These are phyloP conservation scores for Scheffersomyces ergatensis DNA, from an alignment of 805 yeast species.

Conservation along the genomic window DNA sequence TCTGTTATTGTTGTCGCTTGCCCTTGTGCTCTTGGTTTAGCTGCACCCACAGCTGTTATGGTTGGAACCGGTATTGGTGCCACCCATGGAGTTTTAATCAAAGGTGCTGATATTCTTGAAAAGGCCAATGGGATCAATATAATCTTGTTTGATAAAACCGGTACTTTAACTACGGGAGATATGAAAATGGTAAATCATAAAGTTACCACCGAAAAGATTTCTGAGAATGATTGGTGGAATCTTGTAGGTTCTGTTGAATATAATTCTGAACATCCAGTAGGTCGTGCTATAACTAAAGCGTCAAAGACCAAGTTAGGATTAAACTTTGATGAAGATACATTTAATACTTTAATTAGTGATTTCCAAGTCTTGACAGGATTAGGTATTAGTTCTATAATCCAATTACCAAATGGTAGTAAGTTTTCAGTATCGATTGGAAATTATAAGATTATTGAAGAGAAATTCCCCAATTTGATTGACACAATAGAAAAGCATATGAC, in stretches of 20 bases:
- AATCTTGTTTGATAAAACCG: conserved; percentile 91
- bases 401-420: conserved; percentile 5
- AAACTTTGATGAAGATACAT: conserved; percentile 30
- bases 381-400: conserved; percentile 39
- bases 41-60: conserved; percentile 99
- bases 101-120: conserved; percentile 90
- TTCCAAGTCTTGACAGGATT: conserved; percentile 41
- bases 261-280: conserved; percentile 86
- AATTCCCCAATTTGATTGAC: conserved; percentile 9
- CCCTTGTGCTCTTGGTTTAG: conserved; percentile 96
- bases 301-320: conserved; percentile 25
- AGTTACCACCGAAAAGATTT: conserved; percentile 9
- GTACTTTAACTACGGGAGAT: conserved; percentile 85
- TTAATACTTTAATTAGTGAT: conserved; percentile 26
- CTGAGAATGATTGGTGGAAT: conserved; percentile 44
- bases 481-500: conserved; percentile 7
- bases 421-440: conserved; percentile 55
- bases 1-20: conserved; percentile 97
- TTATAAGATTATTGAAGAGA: conserved; percentile 28
- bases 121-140: conserved; percentile 60
- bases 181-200: conserved; percentile 46
- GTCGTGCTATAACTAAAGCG: conserved; percentile 57
- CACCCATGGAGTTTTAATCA: conserved; percentile 79
- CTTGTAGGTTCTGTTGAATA: conserved; percentile 59
- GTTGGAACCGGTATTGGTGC: conserved; percentile 99